Evolutionary conservation across 202 grass and related monocot species (phyloP).

Genomic region (Setaria italica): DNA sequence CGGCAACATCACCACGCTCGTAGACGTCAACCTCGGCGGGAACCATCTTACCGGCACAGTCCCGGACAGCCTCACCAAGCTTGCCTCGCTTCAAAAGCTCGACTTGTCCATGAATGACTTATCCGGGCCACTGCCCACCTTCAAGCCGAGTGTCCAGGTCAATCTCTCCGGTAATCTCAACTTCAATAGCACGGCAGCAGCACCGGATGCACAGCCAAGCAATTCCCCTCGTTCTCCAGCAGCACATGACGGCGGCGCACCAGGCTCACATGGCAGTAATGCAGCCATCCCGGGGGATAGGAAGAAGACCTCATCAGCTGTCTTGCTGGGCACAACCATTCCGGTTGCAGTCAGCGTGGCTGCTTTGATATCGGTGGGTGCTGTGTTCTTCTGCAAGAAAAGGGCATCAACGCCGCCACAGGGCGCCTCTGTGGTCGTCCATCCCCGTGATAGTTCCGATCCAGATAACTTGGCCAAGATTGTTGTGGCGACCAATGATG

Average conservation of each 20-base stretch:
- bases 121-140: slow-evolving; percentile 62
- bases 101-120: slow-evolving; percentile 78
- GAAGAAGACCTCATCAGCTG: slow-evolving; percentile 30
- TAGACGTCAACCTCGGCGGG: slow-evolving; percentile 51
- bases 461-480: slow-evolving; percentile 69
- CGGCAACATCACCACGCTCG: slow-evolving; percentile 53
- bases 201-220: not conserved
- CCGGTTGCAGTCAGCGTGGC: slow-evolving; percentile 44
- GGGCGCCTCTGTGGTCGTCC: slow-evolving; percentile 58
- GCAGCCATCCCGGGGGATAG: not conserved
- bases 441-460: slow-evolving; percentile 63
- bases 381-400: slow-evolving; percentile 44
- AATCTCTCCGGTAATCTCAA: slow-evolving; percentile 59
- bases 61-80: slow-evolving; percentile 58
- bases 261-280: not conserved
- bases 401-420: slow-evolving; percentile 41
- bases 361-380: slow-evolving; percentile 36
- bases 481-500: slow-evolving; percentile 44
- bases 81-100: slow-evolving; percentile 61
- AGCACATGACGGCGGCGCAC: not conserved
- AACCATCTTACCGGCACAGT: slow-evolving; percentile 81
- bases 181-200: slow-evolving; percentile 5
- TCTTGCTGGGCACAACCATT: slow-evolving; percentile 49
- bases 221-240: not conserved
- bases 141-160: slow-evolving; percentile 50